Evolutionary conservation across 164 flowering plant genomes (phyloP).

Genomic region (Liriodendron chinense): DNA sequence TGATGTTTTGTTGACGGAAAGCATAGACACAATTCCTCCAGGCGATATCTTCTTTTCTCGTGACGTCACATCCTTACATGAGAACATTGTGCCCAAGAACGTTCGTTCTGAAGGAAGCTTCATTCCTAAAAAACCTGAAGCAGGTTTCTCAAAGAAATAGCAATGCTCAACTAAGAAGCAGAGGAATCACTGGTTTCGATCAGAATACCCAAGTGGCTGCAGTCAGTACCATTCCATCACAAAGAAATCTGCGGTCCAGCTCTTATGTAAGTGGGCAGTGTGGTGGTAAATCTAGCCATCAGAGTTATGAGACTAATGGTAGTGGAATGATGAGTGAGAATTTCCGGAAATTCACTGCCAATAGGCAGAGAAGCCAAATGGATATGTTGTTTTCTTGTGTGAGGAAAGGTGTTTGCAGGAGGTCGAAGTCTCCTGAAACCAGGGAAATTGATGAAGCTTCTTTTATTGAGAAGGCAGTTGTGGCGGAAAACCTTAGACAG

Average conservation of each 20-base stretch:
- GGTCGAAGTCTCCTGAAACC: conserved; percentile 46
- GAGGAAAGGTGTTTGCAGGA: conserved; percentile 54
- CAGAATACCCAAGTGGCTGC: conserved; percentile 12
- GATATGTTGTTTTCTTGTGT: conserved; percentile 60
- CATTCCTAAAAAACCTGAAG: conserved; percentile 25
- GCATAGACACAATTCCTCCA: conserved; percentile 47
- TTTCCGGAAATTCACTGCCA: conserved; percentile 41
- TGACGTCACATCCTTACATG: conserved; percentile 30
- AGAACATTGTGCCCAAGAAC: conserved; percentile 17
- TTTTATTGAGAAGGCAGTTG: conserved; percentile 59
- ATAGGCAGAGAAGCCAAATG: conserved; percentile 42
- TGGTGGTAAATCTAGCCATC: conserved; percentile 24
- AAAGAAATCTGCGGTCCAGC: conserved; percentile 16
- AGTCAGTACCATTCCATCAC: neutral
- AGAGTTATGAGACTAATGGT: conserved; percentile 39
- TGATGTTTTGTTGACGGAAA: conserved; percentile 26
- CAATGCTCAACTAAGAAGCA: conserved; percentile 14
- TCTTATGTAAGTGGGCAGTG: conserved; percentile 36
- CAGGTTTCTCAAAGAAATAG: conserved; percentile 17
- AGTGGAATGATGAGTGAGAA: conserved; percentile 39
- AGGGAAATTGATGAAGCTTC: conserved; percentile 50
- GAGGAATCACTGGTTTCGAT: conserved; percentile 19
- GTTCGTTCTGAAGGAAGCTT: conserved; percentile 14
- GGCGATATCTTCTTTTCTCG: conserved; percentile 65
- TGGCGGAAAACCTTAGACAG: conserved; percentile 57